Evolutionary conservation across 306 rosid species (phyloP), one percentile per base, ranked within the genome.

Genomic region (Clitoria ternatea): DNA sequence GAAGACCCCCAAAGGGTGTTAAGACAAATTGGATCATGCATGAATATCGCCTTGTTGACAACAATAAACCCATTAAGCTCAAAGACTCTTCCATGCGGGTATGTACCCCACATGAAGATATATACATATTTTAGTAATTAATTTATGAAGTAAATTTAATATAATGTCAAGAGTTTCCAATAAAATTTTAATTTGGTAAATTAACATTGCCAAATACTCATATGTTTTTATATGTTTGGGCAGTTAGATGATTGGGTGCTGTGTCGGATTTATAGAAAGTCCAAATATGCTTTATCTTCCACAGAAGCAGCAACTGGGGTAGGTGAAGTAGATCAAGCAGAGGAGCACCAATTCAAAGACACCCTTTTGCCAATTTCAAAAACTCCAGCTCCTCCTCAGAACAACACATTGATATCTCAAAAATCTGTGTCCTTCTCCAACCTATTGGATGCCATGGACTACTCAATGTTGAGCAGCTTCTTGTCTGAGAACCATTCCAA

Each of bases 1-100:
- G 91, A 39, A 83, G 72, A 40, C 91, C 91, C 3, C 91, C 91
- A 2, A 86, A 83, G 68, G 91, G 91, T 42, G 53, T 81, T 39
- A 86, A 86, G 52, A 81, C 91, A 19, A 79, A 86, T 37, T 86
- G 91, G 91, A 86, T 86, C 76, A 86, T 86, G 91, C 91, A 86
- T 17, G 91, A 86, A 10, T 86, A 81, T 81, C 91, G 91, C 61
- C 88, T 86, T 12, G 68, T 80, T 0, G 68, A 76, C 24, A 73
- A 66, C 61, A 39, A 66, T 61, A 81, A 60, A 37, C 77, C 81
- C 39, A 70, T 54, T 49, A 86, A 76, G 63, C 80, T 78, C 63
- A 84, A 70, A 69, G 91, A 79, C 66, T 32, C 85, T 4, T 80
- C 88, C 42, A 86, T 86, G 91, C 83, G 91, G 77, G 91, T 86